Percentiles rank a stretch among this genome's conserved stretches.
Evolutionary conservation across 2,329 filamentous ascomycete species (phyloP).

Genomic region (Arachnopeziza araneosa): DNA sequence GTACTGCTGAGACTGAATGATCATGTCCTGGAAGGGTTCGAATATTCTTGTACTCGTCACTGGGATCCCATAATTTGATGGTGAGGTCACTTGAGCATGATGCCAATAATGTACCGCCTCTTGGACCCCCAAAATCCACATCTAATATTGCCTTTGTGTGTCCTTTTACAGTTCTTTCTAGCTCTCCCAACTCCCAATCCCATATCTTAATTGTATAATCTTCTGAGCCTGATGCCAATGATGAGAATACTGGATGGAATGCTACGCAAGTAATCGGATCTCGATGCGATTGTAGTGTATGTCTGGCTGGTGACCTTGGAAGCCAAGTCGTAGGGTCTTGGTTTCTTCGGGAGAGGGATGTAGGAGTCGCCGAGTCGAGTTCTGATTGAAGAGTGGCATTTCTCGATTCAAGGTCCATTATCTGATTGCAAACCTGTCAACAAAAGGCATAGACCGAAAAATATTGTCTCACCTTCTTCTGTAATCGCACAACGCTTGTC

Average conservation of each 20-base stretch:
- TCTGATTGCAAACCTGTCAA: conserved; percentile 45
- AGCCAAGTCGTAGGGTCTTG: conserved; percentile 84
- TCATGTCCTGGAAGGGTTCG: conserved; percentile 86
- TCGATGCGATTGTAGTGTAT: conserved; percentile 79
- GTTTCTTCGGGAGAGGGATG: conserved; percentile 68
- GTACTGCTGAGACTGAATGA: conserved; percentile 82
- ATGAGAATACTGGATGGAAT: conserved; percentile 89
- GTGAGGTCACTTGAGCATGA: conserved; percentile 72
- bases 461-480: conserved; percentile 69
- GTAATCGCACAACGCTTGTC: conserved; percentile 89
- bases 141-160: conserved; percentile 86
- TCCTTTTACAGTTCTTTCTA: conserved; percentile 85
- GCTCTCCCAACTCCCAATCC: conserved; percentile 92
- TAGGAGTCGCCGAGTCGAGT: conserved; percentile 75
- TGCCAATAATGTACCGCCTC: conserved; percentile 71
- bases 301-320: conserved; percentile 73
- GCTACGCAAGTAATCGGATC: conserved; percentile 79
- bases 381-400: conserved; percentile 71
- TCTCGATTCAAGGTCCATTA: conserved; percentile 85
- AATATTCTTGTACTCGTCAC: conserved; percentile 92
- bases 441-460: conserved; percentile 7
- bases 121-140: conserved; percentile 83
- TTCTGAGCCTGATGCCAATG: conserved; percentile 83
- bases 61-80: conserved; percentile 92
- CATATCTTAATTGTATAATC: conserved; percentile 95